Percentiles rank a stretch among this genome's conserved stretches.
Evolutionary conservation across 75 land plant genomes (phyloP).

Genomic region (Azolla pinnata): DNA sequence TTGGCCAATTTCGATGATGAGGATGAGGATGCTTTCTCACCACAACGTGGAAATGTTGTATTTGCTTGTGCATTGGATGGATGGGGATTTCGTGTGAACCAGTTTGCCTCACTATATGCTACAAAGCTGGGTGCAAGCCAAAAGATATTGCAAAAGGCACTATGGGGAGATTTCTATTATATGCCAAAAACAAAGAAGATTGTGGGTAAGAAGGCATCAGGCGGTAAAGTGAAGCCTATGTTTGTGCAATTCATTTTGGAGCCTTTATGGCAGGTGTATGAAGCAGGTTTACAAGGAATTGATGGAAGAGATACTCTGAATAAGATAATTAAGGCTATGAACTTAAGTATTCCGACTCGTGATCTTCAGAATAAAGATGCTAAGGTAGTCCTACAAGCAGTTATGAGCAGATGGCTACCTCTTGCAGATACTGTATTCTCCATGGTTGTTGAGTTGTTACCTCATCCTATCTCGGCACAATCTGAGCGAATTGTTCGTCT

Average conservation of each 20-base stretch:
- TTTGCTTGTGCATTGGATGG: conserved; percentile 87
- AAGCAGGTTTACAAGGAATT: conserved; percentile 44
- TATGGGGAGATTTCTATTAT: conserved; percentile 79
- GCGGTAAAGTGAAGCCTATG: conserved; percentile 69
- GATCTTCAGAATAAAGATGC: conserved; percentile 78
- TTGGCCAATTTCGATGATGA: conserved; percentile 39
- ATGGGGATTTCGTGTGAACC: conserved; percentile 64
- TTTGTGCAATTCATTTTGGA: conserved; percentile 88
- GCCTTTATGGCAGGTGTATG: conserved; percentile 83
- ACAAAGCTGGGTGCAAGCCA: conserved; percentile 70
- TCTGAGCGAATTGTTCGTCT: conserved; percentile 52
- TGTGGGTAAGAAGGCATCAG: conserved; percentile 69
- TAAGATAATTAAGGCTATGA: conserved; percentile 69
- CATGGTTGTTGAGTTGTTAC: conserved; percentile 76
- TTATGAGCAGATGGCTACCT: conserved; percentile 94
- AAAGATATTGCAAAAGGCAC: conserved; percentile 40
- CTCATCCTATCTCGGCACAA: conserved; percentile 67
- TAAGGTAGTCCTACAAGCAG: conserved; percentile 62
- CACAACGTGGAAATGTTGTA: conserved; percentile 86
- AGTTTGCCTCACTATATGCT: conserved; percentile 70
- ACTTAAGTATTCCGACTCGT: conserved; percentile 56
- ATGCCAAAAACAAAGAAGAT: conserved; percentile 58
- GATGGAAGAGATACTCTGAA: conserved; percentile 47
- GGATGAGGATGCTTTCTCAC: conserved; percentile 77
- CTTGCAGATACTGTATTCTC: conserved; percentile 53